Evolutionary conservation across 208 protist genomes (phyloP).

Genomic region (Cochliopodium minus): DNA sequence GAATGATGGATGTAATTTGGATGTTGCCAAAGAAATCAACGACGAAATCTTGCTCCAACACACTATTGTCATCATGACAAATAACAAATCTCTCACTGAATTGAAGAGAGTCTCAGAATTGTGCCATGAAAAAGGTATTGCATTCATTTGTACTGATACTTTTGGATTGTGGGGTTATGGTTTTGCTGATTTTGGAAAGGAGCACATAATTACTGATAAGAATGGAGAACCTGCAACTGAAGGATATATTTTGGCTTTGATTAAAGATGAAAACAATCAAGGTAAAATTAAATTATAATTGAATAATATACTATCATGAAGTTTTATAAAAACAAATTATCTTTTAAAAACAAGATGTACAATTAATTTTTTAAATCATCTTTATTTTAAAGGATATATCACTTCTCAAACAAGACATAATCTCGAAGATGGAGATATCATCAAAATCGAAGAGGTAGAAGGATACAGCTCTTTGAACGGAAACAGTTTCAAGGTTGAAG

Average conservation of each 20-base stretch:
- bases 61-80: conserved; percentile 36
- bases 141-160: conserved; percentile 33
- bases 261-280: conserved; percentile 39
- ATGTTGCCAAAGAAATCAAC: conserved; percentile 17
- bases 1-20: conserved; percentile 52
- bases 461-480: conserved; percentile 55
- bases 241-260: conserved; percentile 41
- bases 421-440: too few relatives aligned
- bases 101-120: conserved; percentile 28
- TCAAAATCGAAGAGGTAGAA: conserved; percentile 58
- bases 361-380: conserved; percentile 4
- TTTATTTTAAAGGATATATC: background rate
- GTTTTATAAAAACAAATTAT: background rate
- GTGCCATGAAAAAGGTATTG: conserved; percentile 12
- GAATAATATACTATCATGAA: background rate
- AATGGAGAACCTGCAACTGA: conserved; percentile 39
- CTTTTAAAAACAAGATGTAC: background rate
- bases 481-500: conserved; percentile 19
- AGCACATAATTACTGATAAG: conserved; percentile 39
- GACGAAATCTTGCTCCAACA: background rate
- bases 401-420: too few relatives aligned
- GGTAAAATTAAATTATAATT: conserved; percentile 10
- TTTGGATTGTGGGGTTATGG: conserved; percentile 37
- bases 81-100: conserved; percentile 18
- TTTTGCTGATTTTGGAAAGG: conserved; percentile 53